Percentiles rank a stretch among this genome's conserved stretches.
phyloP scores from a whole-genome alignment of 202 grass and related monocot genomes.

The Zizania palustris region DNA sequence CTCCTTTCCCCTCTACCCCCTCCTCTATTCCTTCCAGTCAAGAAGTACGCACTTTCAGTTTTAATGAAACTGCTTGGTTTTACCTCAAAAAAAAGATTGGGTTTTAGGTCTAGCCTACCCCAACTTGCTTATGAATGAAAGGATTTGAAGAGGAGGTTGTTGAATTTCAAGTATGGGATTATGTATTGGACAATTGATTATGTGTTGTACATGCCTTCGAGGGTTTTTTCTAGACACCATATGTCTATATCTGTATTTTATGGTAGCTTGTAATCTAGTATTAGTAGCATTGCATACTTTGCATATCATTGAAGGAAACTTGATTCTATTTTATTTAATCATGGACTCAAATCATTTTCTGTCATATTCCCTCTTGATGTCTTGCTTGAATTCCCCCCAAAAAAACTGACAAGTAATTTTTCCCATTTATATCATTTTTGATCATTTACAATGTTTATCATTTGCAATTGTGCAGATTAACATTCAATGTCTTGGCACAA shows the following conservation, averaged over 20 bases:
- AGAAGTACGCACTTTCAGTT: too few relatives aligned
- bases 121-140: too few relatives aligned
- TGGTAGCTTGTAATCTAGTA: slow-evolving; percentile 27
- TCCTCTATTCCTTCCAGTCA: too few relatives aligned
- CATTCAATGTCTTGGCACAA: slow-evolving; percentile 71
- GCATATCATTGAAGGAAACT: not conserved
- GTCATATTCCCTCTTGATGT: too few relatives aligned
- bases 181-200: not conserved
- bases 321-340: not conserved
- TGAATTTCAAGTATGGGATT: not conserved
- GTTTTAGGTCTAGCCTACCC: too few relatives aligned
- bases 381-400: too few relatives aligned
- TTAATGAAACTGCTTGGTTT: too few relatives aligned
- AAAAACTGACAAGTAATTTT: not conserved
- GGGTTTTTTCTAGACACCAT: not conserved
- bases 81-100: too few relatives aligned
- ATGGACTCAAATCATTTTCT: slow-evolving; percentile 13
- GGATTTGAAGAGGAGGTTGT: not conserved
- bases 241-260: slow-evolving; percentile 2
- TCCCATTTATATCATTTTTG: not conserved
- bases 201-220: slow-evolving; percentile 1
- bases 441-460: slow-evolving; percentile 37
- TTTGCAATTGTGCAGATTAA: slow-evolving; percentile 64
- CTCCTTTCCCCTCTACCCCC: too few relatives aligned
- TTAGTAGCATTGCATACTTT: slow-evolving; percentile 22